Evolutionary conservation across 495 filamentous ascomycete genomes (phyloP), one percentile per base, ranked within the genome.

Genomic region (Hypoxylon perforatum): DNA sequence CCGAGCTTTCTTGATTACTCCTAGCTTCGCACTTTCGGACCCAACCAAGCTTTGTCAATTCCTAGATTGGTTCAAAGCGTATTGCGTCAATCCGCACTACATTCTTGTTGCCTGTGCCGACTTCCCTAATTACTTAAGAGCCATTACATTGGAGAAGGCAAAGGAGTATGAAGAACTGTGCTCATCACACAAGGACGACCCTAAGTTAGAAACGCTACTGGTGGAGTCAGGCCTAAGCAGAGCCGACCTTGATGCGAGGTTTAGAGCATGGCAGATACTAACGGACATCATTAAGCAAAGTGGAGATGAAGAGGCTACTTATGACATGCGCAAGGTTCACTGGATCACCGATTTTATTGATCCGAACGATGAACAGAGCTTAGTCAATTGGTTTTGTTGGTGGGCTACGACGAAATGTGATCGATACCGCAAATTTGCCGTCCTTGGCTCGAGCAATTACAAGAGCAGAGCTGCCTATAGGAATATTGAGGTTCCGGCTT

Each of bases 1-100:
- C 4, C 74, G 76, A 4, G 86, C 80, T 0, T 82, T 89, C 19
- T 72, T 92, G 0, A 67, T 93, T 4, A 89, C 89, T 0, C 87
- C 90, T 35, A 89, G 88, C 56, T 82, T 90, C 42, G 75, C 87
- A 38, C 63, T 86, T 55, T 77, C 77, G 0, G 82, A 88, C 19
- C 82, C 85, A 0, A 68, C 77, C 2, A 80, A 75, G 39, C 77
- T 86, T 3, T 70, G 78, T 10, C 72, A 82, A 4, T 77, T 90
- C n/a, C 61, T 92, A 4, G 70, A 75, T 0, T 91, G 87, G 87
- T 90, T 90, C 51, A 45, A 58, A 12, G 3, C 17, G 10, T 74
- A 64, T 17, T 76, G 69, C 4, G 19, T 14, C 11, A 73, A 69
- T 39, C 63, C 63, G 55, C 71, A 59, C 56, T 62, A 57, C 53